Evolutionary conservation across 495 filamentous ascomycete genomes (phyloP), one percentile per base, ranked within the genome.

Genomic region (Lasiosphaeris hirsuta): DNA sequence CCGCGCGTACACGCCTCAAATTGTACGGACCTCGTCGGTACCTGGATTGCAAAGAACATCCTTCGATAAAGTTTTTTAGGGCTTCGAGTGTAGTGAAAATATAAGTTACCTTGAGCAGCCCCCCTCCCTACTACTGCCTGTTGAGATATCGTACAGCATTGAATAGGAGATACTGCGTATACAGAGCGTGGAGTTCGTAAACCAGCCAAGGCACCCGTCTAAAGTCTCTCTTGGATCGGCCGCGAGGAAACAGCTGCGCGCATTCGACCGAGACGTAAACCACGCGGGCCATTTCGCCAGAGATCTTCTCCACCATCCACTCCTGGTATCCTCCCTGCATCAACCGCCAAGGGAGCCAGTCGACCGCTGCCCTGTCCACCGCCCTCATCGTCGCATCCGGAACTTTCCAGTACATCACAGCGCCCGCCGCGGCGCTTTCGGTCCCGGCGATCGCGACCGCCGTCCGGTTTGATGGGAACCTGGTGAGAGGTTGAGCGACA

Each of bases 321-420:
- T 58, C 56, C 34, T 58, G 49, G 41, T 52, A 58, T 17, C 49
- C 56, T 8, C 56, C 56, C 15, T 46, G 10, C 23, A 45, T 44
- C 10, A 52, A 10, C 13, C 38, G 44, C 54, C 54, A 50, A 4
- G 45, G 46, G 0, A 57, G 40, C 7, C 42, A 14, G 13, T n/a
- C 30, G 3, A 37, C 13, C n/a, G 40, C 41, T 9, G 30, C 47
- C 6, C 14, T 7, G 39, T 52, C 14, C 10, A 45, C 19, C 30
- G 10, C 10, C 8, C 15, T 19, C 9, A 46, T 7, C 0, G 14
- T 19, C 10, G 4, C 11, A 9, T 30, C 14, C 11, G n/a, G 8
- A 9, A 10, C 30, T 10, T 34, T 37, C 53, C 53, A 56, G 42
- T 48, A 56, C 7, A 56, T n/a, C 15, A 56, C 53, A n/a, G 44